Conservation (phyloP, 352 stramenopile genomes). For the Globisporangium emineosum region DNA sequence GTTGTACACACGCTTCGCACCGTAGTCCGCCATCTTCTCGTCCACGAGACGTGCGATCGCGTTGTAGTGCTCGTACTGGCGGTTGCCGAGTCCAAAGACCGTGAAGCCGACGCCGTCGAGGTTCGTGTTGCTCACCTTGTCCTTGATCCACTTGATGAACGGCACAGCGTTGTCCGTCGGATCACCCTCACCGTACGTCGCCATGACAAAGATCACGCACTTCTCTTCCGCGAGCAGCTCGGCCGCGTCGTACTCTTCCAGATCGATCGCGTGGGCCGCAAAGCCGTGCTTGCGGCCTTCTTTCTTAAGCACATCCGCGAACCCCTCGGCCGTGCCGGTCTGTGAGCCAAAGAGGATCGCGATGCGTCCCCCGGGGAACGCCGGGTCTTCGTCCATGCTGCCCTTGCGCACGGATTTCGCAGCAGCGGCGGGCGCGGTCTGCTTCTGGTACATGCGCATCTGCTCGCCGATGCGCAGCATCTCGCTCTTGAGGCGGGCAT, state of each 20-base stretch:
- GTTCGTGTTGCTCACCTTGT: constrained; percentile 36
- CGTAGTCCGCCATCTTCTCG: constrained; percentile 79
- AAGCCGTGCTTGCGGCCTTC: constrained; percentile 89
- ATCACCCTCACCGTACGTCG: constrained; percentile 98
- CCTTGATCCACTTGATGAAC: constrained; percentile 92
- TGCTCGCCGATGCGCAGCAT: constrained; percentile 73
- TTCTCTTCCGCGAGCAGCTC: constrained; percentile 37
- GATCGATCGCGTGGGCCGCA: constrained; percentile 85
- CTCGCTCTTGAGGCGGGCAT: constrained; percentile 65
- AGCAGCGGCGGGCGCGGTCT: constrained; percentile 25
- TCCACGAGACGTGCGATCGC: constrained; percentile 93
- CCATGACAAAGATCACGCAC: constrained; percentile 93
- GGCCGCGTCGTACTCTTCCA: constrained; percentile 93
- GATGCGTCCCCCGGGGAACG: constrained; percentile 67
- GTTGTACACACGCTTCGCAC: constrained; percentile 79
- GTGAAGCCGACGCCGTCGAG: constrained; percentile 84
- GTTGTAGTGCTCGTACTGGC: constrained; percentile 99
- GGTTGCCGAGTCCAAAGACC: constrained; percentile 98
- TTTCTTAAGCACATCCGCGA: constrained; percentile 92
- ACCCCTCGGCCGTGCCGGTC: constrained; percentile 97
- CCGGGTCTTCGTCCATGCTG: constrained; percentile 32
- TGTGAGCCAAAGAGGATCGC: constrained; percentile 97
- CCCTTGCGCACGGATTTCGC: neutral
- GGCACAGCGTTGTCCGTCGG: constrained; percentile 96
- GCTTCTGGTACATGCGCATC: constrained; percentile 83